phyloP scores from a whole-genome alignment of 768 basidiomycete genomes.

The Steccherinum ochraceum region DNA sequence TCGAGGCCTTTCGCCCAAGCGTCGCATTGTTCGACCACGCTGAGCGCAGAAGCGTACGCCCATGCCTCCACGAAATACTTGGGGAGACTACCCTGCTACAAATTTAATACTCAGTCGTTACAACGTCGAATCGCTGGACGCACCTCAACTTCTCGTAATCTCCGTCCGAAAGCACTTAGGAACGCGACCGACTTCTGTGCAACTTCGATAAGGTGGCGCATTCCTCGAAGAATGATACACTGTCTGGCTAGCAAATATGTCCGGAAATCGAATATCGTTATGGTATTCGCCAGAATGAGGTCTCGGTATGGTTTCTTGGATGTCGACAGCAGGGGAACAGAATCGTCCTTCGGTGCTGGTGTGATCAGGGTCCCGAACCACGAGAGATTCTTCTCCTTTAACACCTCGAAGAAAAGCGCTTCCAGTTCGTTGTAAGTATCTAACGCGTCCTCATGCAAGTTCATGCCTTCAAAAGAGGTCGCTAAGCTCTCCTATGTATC shows the following conservation, averaged over 20 bases:
- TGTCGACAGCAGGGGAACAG: slow-evolving; percentile 69
- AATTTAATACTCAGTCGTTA: slow-evolving; percentile 1
- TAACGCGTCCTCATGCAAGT: slow-evolving; percentile 83
- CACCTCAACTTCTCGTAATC: slow-evolving; percentile 74
- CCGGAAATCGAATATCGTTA: slow-evolving; percentile 91
- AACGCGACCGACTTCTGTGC: slow-evolving; percentile 68
- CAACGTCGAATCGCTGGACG: slow-evolving; percentile 9
- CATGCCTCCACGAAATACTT: slow-evolving; percentile 85
- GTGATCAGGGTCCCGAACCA: slow-evolving; percentile 90
- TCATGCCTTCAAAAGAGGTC: slow-evolving; percentile 85
- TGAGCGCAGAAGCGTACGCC: slow-evolving; percentile 87
- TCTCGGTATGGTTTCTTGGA: slow-evolving; percentile 84
- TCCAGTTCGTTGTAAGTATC: slow-evolving; percentile 91
- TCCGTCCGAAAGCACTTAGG: slow-evolving; percentile 68
- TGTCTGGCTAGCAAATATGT: slow-evolving; percentile 87
- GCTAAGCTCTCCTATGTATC: slow-evolving; percentile 81
- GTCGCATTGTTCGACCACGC: slow-evolving; percentile 75
- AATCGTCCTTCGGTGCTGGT: slow-evolving; percentile 66
- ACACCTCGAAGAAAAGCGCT: slow-evolving; percentile 65
- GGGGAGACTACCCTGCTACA: slow-evolving; percentile 42
- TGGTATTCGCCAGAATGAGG: slow-evolving; percentile 81
- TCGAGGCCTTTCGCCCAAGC: slow-evolving; percentile 52
- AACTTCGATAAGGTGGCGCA: slow-evolving; percentile 65
- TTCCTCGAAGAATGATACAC: slow-evolving; percentile 64
- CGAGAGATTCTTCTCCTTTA: slow-evolving; percentile 76